Evolutionary conservation across 768 basidiomycete genomes (phyloP).

Genomic region (Pholiota conissans): DNA sequence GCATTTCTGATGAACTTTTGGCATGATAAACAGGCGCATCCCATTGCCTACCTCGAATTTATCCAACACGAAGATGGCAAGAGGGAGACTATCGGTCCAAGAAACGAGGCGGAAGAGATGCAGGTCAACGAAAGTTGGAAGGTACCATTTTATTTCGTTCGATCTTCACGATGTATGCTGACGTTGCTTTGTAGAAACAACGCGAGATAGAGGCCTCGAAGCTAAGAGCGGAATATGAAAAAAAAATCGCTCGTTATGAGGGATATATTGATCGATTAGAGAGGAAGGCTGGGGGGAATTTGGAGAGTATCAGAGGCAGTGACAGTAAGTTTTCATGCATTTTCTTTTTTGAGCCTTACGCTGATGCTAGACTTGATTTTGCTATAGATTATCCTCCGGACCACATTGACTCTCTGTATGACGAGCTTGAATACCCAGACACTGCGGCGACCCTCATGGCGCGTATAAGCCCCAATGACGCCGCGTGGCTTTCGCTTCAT

Average conservation of each 20-base stretch:
- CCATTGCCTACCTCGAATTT: slow-evolving; percentile 81
- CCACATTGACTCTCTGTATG: slow-evolving; percentile 55
- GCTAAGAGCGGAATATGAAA: slow-evolving; percentile 57
- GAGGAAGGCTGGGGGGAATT: slow-evolving; percentile 49
- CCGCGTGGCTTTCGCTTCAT: slow-evolving; percentile 63
- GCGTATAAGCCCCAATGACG: slow-evolving; percentile 42
- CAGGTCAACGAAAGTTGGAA: slow-evolving; percentile 65
- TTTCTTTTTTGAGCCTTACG: not conserved
- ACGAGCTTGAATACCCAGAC: slow-evolving; percentile 60
- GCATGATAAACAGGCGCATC: slow-evolving; percentile 22
- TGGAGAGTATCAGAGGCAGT: slow-evolving; percentile 27
- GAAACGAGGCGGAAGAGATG: slow-evolving; percentile 70
- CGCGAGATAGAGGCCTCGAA: slow-evolving; percentile 60
- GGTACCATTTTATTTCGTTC: slow-evolving; percentile 38
- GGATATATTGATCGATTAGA: slow-evolving; percentile 69
- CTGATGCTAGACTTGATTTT: not conserved
- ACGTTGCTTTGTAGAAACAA: slow-evolving; percentile 40
- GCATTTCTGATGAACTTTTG: not conserved
- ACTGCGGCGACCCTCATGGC: slow-evolving; percentile 44
- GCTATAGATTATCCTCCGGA: slow-evolving; percentile 42
- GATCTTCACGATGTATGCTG: not conserved
- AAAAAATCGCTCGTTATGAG: slow-evolving; percentile 50
- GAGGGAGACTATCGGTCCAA: slow-evolving; percentile 56
- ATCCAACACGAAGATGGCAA: slow-evolving; percentile 47
- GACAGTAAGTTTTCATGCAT: slow-evolving; percentile 35